Conservation (phyloP, 257 asterid species). For the Plantago ovata region DNA sequence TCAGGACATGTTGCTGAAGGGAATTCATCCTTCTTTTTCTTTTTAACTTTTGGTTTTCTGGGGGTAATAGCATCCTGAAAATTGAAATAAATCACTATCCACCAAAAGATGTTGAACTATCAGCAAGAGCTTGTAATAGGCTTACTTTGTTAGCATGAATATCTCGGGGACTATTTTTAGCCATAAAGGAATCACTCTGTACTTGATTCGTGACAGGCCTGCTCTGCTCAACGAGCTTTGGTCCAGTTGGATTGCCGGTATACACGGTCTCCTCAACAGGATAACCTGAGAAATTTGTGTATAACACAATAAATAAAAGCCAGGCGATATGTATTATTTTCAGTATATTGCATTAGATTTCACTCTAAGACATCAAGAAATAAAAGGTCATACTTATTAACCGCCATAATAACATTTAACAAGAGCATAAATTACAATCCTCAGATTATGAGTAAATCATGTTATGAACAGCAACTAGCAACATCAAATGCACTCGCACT, state of each 20-base stretch:
- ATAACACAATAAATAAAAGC: conserved; percentile 53
- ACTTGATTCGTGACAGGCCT: conserved; percentile 31
- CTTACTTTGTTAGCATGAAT: conserved; percentile 39
- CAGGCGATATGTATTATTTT: conserved; percentile 23
- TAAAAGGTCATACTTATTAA: conserved; percentile 7
- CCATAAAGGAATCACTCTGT: conserved; percentile 31
- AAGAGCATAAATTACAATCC: conserved; percentile 13
- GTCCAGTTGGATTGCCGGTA: conserved; percentile 40
- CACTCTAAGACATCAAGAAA: conserved; percentile 16
- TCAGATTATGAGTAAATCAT: conserved; percentile 12
- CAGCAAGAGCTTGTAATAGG: conserved; percentile 17
- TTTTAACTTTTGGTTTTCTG: conserved; percentile 68
- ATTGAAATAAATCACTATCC: conserved; percentile 18
- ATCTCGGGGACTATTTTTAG: conserved; percentile 46
- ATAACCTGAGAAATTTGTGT: conserved; percentile 92
- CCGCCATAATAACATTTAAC: not conserved
- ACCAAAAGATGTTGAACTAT: conserved; percentile 16
- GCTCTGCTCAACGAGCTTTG: conserved; percentile 45
- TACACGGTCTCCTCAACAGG: conserved; percentile 52
- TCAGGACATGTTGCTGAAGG: conserved; percentile 47
- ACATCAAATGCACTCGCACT: conserved; percentile 4
- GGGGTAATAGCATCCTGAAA: conserved; percentile 75
- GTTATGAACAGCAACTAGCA: conserved; percentile 12
- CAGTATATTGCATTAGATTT: conserved; percentile 15
- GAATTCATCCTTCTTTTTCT: conserved; percentile 53